phyloP scores from a whole-genome alignment of 306 rosid genomes.

The Abrus precatorius region DNA sequence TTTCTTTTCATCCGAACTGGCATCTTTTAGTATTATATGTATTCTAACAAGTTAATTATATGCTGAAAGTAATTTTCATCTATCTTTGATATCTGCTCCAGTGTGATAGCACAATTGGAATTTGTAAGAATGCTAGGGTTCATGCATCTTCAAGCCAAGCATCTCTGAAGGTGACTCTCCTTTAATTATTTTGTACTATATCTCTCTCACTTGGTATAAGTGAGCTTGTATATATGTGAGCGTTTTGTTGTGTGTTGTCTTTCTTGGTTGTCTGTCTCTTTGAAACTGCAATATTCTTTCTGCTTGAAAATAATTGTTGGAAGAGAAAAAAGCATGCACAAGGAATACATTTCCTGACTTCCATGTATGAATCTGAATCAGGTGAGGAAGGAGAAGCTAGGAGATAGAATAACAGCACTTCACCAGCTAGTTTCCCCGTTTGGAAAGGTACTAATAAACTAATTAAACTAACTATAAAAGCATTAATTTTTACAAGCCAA shows the following conservation, averaged over 20 bases:
- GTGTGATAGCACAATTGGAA: conserved; percentile 69
- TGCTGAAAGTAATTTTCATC: neutral
- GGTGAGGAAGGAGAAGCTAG: conserved; percentile 95
- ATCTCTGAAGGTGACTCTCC: conserved; percentile 72
- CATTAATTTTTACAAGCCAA: neutral
- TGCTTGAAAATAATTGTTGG: conserved; percentile 16
- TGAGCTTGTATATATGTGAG: conserved; percentile 22
- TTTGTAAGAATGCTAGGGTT: conserved; percentile 80
- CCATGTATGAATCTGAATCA: conserved; percentile 47
- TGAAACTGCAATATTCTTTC: conserved; percentile 46
- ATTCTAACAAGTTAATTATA: neutral
- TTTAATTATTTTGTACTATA: neutral
- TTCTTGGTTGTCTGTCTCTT: conserved; percentile 47
- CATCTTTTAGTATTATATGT: neutral
- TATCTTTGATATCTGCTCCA: conserved; percentile 31
- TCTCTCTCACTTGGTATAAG: neutral
- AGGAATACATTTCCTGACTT: conserved; percentile 14
- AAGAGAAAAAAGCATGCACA: conserved; percentile 8
- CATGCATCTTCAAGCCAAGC: conserved; percentile 76
- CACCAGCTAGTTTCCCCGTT: conserved; percentile 93
- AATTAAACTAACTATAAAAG: neutral
- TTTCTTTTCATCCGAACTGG: neutral
- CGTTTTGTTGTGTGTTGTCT: conserved; percentile 40
- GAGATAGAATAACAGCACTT: conserved; percentile 88
- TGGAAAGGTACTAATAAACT: conserved; percentile 73